phyloP scores from a whole-genome alignment of 2,329 filamentous ascomycete species.

The Colletotrichum musae region DNA sequence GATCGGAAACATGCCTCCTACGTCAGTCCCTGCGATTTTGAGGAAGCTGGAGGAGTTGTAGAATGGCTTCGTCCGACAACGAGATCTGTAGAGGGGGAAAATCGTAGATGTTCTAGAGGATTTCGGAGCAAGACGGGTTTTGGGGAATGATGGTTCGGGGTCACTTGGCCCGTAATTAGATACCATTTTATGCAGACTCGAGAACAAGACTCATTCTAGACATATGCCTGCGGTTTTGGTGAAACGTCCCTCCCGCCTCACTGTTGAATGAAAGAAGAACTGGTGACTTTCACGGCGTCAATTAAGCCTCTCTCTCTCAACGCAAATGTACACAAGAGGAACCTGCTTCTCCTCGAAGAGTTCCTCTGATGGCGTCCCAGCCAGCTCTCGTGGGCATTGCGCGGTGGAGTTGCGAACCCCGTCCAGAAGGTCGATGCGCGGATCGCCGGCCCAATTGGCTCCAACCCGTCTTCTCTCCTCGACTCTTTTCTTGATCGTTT shows the following conservation, averaged over 20 bases:
- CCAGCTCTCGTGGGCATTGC: constrained; percentile 5
- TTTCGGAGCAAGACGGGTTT: not conserved
- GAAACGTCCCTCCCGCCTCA: not conserved
- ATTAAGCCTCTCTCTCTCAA: constrained; percentile 28
- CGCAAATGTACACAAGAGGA: constrained; percentile 34
- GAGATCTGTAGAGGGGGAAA: not conserved
- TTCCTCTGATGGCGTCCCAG: constrained; percentile 1
- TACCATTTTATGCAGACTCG: constrained; percentile 30
- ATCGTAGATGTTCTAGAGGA: not conserved
- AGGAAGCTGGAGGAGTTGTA: constrained; percentile 71
- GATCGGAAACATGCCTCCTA: constrained; percentile 87
- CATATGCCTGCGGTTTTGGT: not conserved
- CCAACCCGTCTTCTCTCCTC: not conserved
- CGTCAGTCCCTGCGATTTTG: constrained; percentile 80
- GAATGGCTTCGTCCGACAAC: constrained; percentile 35
- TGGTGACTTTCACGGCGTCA: constrained; percentile 33
- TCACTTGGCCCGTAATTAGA: constrained; percentile 29
- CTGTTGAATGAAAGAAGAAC: not conserved
- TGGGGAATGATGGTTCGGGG: not conserved
- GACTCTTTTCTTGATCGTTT: not conserved
- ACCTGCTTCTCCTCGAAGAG: not conserved
- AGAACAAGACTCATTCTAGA: constrained; percentile 13
- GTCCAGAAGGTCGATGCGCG: not conserved
- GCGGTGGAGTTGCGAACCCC: not conserved
- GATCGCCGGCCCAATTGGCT: not conserved